Base-by-base conservation (phyloP, 2,329 filamentous ascomycete genomes). In the Paecilomyces variotii region DNA sequence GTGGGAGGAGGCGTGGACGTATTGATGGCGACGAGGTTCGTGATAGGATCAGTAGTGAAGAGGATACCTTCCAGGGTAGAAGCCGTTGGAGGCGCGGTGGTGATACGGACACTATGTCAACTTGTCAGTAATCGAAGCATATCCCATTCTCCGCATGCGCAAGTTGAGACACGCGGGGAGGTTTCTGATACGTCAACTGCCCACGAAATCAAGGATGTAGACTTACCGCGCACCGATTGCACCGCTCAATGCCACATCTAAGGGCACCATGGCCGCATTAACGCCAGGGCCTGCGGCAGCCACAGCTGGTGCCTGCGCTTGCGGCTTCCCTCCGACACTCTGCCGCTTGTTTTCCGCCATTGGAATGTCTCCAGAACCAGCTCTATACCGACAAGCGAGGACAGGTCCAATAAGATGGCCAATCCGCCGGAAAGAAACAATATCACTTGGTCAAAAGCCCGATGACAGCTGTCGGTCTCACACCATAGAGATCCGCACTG, bases 261-360 rank as follows among this genome's bases (percentile, higher is more conserved):
- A 70, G 67, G 80, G 75, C 63, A 79, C 76, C 67, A 78, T 77
- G 59, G 76, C 74, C 61, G 77, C 73, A 61, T 76, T 68, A 65
- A 73, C 75, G 62, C 70, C 65, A 60, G 72, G 63, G 49, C 69
- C 66, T 50, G 67, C 69, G 59, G 72, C 67, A 60, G 68, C 74
- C 57, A 74, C 80, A 60, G 67, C 60, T 53, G 64, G 57, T 60
- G 60, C 63, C 53, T 65, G 66, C 54, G 80, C 64, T 59, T 73
- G 68, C 57, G 69, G 76, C 75, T 82, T 85, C 49, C 76, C 79
- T 63, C 77, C 78, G 60, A 78, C 71, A 68, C 77, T 80, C 68
- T 82, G 81, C 65, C 83, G 80, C 76, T 86, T 86, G 61, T 71
- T 79, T 67, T 86, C 83, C 59, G 82, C 79, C 82, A 84, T 84